A percentile compares a stretch with the other conserved stretches of the same genome.
Evolutionary conservation across 768 basidiomycete genomes (phyloP).

Genomic region (Mycena vulgaris): DNA sequence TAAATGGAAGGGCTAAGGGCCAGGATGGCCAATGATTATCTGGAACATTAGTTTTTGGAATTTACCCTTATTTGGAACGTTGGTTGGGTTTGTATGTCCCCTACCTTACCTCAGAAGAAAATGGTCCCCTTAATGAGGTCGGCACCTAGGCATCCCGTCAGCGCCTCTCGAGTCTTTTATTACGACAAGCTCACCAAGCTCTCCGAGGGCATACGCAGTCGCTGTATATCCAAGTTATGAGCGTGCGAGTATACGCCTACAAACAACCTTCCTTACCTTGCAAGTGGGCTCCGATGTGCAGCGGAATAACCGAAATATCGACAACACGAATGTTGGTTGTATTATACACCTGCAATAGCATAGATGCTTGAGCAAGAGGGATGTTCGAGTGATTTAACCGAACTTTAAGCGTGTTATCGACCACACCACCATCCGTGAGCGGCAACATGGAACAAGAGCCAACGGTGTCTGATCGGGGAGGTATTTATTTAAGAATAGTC

Average conservation of each 20-base stretch:
- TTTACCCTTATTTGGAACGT: not conserved
- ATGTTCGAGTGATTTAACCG: not conserved
- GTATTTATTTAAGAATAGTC: not conserved
- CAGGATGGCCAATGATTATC: not conserved
- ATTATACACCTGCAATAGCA: slow-evolving; percentile 8
- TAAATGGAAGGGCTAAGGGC: not conserved
- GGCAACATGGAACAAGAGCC: slow-evolving; percentile 19
- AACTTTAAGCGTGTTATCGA: slow-evolving; percentile 10
- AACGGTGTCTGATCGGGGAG: slow-evolving; percentile 11
- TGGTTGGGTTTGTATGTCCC: not conserved
- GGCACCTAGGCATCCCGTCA: not conserved
- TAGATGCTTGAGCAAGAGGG: not conserved
- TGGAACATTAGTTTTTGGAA: not conserved
- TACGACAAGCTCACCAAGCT: not conserved
- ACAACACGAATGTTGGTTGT: slow-evolving; percentile 6
- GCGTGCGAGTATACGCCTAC: accelerated
- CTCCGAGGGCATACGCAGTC: slow-evolving; percentile 16
- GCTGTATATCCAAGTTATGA: not conserved
- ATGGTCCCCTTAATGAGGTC: not conserved
- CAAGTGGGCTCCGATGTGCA: slow-evolving; percentile 10
- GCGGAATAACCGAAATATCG: slow-evolving; percentile 6
- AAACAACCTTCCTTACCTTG: not conserved
- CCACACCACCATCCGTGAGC: not conserved
- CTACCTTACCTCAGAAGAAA: no score
- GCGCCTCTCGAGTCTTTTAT: not conserved